Evolutionary conservation across 306 rosid genomes (phyloP), one percentile per base, ranked within the genome.

Genomic region (Acacia crassicarpa): DNA sequence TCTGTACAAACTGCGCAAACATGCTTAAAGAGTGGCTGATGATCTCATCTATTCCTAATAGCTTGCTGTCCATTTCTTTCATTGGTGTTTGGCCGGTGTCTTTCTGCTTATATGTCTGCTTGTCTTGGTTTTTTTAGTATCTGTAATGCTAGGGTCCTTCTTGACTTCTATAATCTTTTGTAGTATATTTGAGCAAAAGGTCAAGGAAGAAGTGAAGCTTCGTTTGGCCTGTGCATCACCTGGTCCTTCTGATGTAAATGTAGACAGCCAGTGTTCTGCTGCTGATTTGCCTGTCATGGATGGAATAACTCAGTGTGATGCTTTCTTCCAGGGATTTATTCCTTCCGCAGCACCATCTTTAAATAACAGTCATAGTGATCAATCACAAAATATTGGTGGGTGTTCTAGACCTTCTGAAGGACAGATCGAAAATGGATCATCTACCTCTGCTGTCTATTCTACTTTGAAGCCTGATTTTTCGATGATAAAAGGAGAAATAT

Each of bases 401-500:
- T 83, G 87, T 79, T 85, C 92, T 22, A 85, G 91, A 76, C 92
- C 88, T 90, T 87, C 82, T 41, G 92, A 86, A 79, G 90, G 84
- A 76, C 88, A 71, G 61, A 53, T 82, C 8, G 97, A 92, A 82
- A 87, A 86, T 44, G 91, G 90, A n/a, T 85, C 93, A 73, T 86
- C 97, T 79, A 88, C 91, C 58, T 88, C 97, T 86, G 89, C 80
- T 69, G 77, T 82, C 65, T 81, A 84, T 83, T 82, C 87, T 46
- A 74, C 84, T 75, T 85, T 81, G 49, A 89, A 79, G 74, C 84
- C 83, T 56, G 91, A 92, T 84, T 80, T 89, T 85, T 84, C 85
- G 9, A 83, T 88, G 87, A 78, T 89, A 81, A 85, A 89, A 17
- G 97, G 88, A 49, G 97, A 91, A 82, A 88, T 93, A 84, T 92